Percentiles rank a stretch among this genome's conserved stretches.
Conservation (phyloP, 129 eudicot species). For the Ambrosia artemisiifolia region DNA sequence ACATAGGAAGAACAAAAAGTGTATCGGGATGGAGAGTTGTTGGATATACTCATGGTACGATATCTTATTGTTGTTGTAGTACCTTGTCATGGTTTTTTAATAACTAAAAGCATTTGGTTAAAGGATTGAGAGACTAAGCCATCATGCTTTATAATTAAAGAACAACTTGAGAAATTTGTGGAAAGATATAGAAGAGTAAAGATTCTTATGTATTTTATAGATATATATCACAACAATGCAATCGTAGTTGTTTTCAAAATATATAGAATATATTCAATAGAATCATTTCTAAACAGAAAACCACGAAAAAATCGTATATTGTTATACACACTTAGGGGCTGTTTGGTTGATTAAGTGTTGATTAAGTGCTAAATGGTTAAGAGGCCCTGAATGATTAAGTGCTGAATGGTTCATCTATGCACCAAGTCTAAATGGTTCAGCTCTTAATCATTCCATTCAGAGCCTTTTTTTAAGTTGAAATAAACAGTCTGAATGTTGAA, state of each 20-base stretch:
- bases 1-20: slow-evolving; percentile 49
- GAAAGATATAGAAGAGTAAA: slow-evolving; percentile 15
- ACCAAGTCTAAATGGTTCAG: too few species aligned
- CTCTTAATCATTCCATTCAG: too few species aligned
- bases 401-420: too few species aligned
- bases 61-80: slow-evolving; percentile 36
- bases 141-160: background rate
- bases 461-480: too few species aligned
- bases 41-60: slow-evolving; percentile 55
- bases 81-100: slow-evolving; percentile 40
- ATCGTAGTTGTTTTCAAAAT: background rate
- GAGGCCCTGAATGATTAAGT: too few species aligned
- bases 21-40: slow-evolving; percentile 51
- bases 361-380: too few species aligned
- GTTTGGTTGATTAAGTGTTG: too few species aligned
- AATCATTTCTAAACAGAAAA: too few species aligned
- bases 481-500: too few species aligned
- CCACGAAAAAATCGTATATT: too few species aligned
- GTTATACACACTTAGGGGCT: too few species aligned
- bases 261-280: background rate
- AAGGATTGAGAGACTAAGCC: background rate
- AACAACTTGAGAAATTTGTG: background rate
- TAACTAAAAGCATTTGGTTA: background rate
- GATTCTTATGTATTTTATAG: slow-evolving; percentile 5
- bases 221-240: background rate